Percentiles rank a stretch among this genome's conserved stretches.
Conservation (phyloP, 2,329 filamentous ascomycete genomes). For the Clarireedia hainanense region DNA sequence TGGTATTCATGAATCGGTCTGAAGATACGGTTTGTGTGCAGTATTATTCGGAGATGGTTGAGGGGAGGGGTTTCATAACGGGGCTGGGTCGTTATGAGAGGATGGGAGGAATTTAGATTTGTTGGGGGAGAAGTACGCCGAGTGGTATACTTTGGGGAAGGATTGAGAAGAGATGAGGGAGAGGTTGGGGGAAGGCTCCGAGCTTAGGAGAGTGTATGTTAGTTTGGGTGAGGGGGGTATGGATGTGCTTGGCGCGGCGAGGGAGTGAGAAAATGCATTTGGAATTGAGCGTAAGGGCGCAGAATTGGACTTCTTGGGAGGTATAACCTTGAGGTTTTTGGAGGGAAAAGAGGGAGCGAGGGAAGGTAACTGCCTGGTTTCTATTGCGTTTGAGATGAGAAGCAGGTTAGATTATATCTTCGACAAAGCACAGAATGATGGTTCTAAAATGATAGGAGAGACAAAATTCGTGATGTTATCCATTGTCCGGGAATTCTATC, state of each 20-base stretch:
- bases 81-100: conserved; percentile 16
- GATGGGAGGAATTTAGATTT: conserved; percentile 26
- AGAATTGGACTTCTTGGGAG: conserved; percentile 28
- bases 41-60: conserved; percentile 36
- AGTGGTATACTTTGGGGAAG: conserved; percentile 37
- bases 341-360: conserved; percentile 22
- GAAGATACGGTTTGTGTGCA: conserved; percentile 32
- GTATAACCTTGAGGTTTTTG: conserved; percentile 31
- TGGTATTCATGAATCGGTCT: conserved; percentile 29
- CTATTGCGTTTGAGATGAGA: conserved; percentile 30
- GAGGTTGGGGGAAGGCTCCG: conserved; percentile 33
- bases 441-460: neutral
- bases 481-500: neutral
- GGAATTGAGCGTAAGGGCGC: conserved; percentile 20
- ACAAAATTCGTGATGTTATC: neutral
- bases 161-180: conserved; percentile 30
- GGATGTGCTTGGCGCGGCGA: conserved; percentile 30
- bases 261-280: conserved; percentile 36
- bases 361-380: conserved; percentile 33
- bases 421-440: conserved; percentile 7
- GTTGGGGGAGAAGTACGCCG: conserved; percentile 32
- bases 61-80: conserved; percentile 18
- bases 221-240: conserved; percentile 16
- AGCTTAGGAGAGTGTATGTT: neutral
- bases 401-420: conserved; percentile 8